phyloP scores from a whole-genome alignment of 2,329 filamentous ascomycete species.

The Pyrenochaeta sp. region DNA sequence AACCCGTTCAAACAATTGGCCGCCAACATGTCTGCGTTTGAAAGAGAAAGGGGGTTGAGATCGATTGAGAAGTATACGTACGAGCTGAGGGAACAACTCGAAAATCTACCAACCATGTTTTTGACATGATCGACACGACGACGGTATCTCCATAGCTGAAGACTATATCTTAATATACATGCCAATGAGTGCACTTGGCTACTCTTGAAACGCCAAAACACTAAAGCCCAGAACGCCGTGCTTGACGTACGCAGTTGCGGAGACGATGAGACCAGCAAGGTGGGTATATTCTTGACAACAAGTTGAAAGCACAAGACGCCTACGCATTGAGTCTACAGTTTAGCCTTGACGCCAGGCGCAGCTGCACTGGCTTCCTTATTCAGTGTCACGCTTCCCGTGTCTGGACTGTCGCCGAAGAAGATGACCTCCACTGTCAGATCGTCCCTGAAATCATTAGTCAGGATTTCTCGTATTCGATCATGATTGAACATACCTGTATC shows the following conservation, averaged over 20 bases:
- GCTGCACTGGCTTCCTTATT: constrained; percentile 86
- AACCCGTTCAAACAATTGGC: no score
- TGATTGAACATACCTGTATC: constrained; percentile 84
- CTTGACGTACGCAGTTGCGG: constrained; percentile 4
- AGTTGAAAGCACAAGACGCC: neutral
- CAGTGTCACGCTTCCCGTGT: constrained; percentile 78
- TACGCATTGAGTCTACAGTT: constrained; percentile 46
- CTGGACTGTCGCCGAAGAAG: constrained; percentile 87
- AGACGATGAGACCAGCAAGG: neutral
- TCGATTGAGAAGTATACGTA: no score
- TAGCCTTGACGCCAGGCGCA: constrained; percentile 56
- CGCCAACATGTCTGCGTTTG: no score
- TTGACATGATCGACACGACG: no score
- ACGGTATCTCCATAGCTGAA: no score
- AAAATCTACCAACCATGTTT: no score
- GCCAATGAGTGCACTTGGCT: constrained; percentile 2
- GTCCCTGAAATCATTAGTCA: constrained; percentile 64
- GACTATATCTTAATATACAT: neutral
- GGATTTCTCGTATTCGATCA: neutral
- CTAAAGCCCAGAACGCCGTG: constrained; percentile 16
- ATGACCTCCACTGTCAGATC: constrained; percentile 98
- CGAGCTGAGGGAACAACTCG: no score
- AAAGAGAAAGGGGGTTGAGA: no score
- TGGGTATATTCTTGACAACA: neutral
- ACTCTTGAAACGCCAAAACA: no score